A percentile compares a stretch with the other conserved stretches of the same genome.
Conservation (phyloP, 1,284 basidiomycete genomes). For the Meira nashicola region DNA sequence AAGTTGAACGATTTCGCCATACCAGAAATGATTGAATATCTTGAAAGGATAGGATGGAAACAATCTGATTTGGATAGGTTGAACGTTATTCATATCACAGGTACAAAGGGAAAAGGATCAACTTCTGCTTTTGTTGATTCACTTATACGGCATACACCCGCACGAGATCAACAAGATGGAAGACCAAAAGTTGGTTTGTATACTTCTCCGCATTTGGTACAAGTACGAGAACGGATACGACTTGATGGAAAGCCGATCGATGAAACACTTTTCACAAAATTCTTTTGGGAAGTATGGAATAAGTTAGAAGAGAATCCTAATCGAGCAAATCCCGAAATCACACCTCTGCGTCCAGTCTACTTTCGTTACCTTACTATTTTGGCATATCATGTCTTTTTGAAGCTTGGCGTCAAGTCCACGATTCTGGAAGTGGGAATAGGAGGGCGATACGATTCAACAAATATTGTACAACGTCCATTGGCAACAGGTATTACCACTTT, state of each 20-base stretch:
- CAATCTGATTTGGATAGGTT: constrained; percentile 70
- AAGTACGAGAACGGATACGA: constrained; percentile 90
- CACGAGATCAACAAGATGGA: neutral
- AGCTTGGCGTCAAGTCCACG: constrained; percentile 72
- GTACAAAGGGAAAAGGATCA: constrained; percentile 98
- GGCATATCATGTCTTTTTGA: constrained; percentile 82
- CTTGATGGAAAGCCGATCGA: constrained; percentile 85
- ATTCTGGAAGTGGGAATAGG: constrained; percentile 96
- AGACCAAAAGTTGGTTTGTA: constrained; percentile 67
- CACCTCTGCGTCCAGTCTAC: constrained; percentile 77
- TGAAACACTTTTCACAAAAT: constrained; percentile 80
- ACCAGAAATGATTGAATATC: constrained; percentile 84
- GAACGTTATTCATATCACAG: constrained; percentile 94
- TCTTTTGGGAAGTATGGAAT: constrained; percentile 97
- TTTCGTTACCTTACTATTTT: constrained; percentile 90
- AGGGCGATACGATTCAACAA: constrained; percentile 90
- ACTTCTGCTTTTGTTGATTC: constrained; percentile 74
- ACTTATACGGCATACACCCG: constrained; percentile 35
- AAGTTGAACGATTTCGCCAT: constrained; percentile 68
- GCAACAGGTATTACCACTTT: constrained; percentile 85
- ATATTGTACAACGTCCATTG: constrained; percentile 83
- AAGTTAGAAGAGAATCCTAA: constrained; percentile 64
- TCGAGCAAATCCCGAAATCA: constrained; percentile 47
- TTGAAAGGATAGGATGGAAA: constrained; percentile 76
- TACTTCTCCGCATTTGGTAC: constrained; percentile 93